A percentile compares a stretch with the other conserved stretches of the same genome.
These are phyloP conservation scores for Blastomyces gilchristii DNA, from an alignment of 2,329 filamentous ascomycete genomes.

Conservation along the genomic window DNA sequence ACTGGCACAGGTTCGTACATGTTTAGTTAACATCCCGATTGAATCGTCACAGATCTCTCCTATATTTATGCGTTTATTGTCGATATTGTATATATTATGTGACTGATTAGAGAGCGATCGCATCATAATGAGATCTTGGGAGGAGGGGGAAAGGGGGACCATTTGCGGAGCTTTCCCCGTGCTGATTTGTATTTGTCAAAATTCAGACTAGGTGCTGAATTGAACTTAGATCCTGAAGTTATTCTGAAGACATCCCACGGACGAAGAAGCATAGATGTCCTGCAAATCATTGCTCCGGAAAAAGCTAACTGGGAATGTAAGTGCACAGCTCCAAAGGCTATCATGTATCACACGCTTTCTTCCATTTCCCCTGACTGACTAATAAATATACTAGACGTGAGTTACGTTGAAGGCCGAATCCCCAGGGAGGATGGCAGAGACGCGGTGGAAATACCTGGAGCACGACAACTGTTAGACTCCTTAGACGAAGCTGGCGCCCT, in stretches of 20 bases:
- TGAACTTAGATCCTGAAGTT: conserved; percentile 70
- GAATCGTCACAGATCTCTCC: neutral
- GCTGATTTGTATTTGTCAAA: conserved; percentile 1
- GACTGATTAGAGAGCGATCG: neutral
- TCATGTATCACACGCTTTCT: neutral
- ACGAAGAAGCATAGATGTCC: conserved; percentile 74
- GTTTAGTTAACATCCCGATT: neutral
- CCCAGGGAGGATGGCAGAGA: conserved; percentile 66
- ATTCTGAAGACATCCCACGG: conserved; percentile 91
- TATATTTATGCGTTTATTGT: neutral
- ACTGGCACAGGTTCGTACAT: conserved; percentile 48
- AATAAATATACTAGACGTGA: conserved; percentile 52
- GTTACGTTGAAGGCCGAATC: conserved; percentile 64
- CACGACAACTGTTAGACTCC: conserved; percentile 56
- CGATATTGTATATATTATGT: conserved; percentile 1
- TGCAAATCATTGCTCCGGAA: conserved; percentile 67
- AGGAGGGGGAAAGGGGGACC: too few relatives aligned
- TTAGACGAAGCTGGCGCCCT: conserved; percentile 54
- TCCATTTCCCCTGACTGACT: conserved; percentile 9
- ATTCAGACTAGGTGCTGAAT: conserved; percentile 53
- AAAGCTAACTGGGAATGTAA: conserved; percentile 89
- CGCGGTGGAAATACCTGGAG: conserved; percentile 77
- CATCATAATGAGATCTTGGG: neutral
- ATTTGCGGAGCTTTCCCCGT: neutral
- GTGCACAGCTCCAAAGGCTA: conserved; percentile 28